These are phyloP conservation scores for Amanita phalloides DNA, from an alignment of 768 basidiomycete genomes.

Conservation along the genomic window DNA sequence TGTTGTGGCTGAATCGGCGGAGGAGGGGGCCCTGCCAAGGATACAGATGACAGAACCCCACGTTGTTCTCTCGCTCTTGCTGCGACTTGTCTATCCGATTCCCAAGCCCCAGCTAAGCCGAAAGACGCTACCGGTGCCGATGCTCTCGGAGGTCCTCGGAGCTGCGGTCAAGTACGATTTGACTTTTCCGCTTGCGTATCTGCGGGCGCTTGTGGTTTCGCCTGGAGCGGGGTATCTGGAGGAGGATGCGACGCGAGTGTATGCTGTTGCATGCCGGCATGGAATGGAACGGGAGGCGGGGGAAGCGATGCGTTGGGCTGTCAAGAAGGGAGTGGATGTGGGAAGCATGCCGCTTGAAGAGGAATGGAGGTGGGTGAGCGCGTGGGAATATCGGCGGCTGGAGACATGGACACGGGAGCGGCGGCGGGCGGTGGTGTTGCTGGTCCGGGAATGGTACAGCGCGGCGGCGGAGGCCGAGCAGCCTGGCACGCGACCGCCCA, in stretches of 20 bases:
- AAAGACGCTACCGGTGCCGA: conserved; percentile 32
- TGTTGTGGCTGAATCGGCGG: conserved; percentile 4
- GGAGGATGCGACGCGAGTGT: conserved; percentile 47
- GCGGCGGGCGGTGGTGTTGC: conserved; percentile 32
- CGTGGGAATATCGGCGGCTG: conserved; percentile 58
- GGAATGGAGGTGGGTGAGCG: conserved; percentile 56
- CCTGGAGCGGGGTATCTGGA: conserved; percentile 29
- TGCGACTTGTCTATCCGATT: conserved; percentile 54
- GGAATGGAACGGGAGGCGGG: conserved; percentile 54
- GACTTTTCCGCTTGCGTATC: conserved; percentile 26
- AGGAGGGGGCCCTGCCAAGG: conserved; percentile 22
- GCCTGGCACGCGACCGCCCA: conserved; percentile 17
- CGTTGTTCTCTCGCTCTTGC: conserved; percentile 32
- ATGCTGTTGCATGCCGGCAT: conserved; percentile 58
- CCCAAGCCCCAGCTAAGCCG: conserved; percentile 35
- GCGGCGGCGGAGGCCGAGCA: neutral
- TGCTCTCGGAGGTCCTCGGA: conserved; percentile 33
- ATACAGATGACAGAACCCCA: conserved; percentile 47
- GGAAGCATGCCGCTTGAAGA: conserved; percentile 47
- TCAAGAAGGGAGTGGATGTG: conserved; percentile 33
- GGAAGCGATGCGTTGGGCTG: conserved; percentile 46
- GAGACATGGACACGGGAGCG: conserved; percentile 50
- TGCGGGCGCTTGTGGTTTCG: conserved; percentile 44
- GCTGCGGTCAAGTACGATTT: conserved; percentile 62
- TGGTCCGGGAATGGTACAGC: conserved; percentile 12